phyloP scores from a whole-genome alignment of 2,329 filamentous ascomycete species.

The Fusarium anthophilum region DNA sequence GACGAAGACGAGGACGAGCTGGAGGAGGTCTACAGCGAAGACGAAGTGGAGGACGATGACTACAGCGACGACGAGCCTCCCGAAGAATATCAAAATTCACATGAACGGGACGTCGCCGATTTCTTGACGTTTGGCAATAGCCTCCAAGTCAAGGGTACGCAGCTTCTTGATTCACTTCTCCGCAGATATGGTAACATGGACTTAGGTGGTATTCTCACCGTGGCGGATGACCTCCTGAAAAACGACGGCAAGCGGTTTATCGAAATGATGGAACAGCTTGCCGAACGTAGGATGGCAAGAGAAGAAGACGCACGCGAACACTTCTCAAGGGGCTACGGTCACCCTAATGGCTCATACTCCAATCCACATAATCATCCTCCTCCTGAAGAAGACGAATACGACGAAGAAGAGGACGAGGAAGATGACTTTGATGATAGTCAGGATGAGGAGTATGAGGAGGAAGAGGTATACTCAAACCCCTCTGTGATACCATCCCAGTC shows the following conservation, averaged over 20 bases:
- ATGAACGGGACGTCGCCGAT: constrained; percentile 77
- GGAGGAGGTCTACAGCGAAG: constrained; percentile 61
- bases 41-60: constrained; percentile 67
- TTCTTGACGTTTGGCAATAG: constrained; percentile 99
- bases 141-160: constrained; percentile 86
- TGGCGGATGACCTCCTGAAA: constrained; percentile 97
- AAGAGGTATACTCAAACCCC: constrained; percentile 71
- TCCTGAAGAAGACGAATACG: constrained; percentile 79
- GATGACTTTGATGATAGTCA: constrained; percentile 71
- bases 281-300: constrained; percentile 95
- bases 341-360: constrained; percentile 69
- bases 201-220: constrained; percentile 94
- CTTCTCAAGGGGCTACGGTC: constrained; percentile 67
- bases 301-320: constrained; percentile 83
- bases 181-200: constrained; percentile 59
- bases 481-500: constrained; percentile 51
- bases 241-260: constrained; percentile 99
- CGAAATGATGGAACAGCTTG: constrained; percentile 99
- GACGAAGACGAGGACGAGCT: constrained; percentile 65
- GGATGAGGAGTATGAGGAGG: constrained; percentile 78
- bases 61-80: constrained; percentile 73
- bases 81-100: constrained; percentile 72
- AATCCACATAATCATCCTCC: constrained; percentile 77
- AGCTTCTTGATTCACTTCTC: constrained; percentile 56
- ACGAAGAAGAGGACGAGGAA: constrained; percentile 71